Conservation (phyloP, 2,329 filamentous ascomycete genomes). For the Penicillium italicum region DNA sequence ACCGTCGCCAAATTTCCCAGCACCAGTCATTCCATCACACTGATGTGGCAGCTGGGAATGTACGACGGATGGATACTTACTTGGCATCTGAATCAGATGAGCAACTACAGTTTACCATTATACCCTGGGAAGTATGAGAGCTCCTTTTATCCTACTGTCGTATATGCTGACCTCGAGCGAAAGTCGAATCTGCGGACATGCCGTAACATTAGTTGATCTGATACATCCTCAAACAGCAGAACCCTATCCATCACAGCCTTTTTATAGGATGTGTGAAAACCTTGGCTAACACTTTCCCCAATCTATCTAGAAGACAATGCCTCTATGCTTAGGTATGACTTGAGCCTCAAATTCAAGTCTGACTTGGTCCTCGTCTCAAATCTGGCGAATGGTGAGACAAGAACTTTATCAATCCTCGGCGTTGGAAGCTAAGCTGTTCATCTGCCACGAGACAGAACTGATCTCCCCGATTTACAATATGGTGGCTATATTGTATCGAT, state of each 20-base stretch:
- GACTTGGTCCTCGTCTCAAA: not conserved
- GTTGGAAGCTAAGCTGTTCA: not conserved
- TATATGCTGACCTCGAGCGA: not conserved
- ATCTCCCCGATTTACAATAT: not conserved
- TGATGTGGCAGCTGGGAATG: not conserved
- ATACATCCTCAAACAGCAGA: not conserved
- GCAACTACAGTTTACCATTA: not conserved
- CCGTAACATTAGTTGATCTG: not conserved
- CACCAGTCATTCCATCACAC: not conserved
- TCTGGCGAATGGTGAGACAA: not conserved
- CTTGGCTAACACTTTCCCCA: not conserved
- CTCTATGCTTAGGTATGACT: not conserved
- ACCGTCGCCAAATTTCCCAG: not conserved
- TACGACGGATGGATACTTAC: not conserved
- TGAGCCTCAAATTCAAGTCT: not conserved
- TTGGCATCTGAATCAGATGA: not conserved
- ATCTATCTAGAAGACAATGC: not conserved
- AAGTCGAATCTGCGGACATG: not conserved
- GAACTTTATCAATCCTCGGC: not conserved
- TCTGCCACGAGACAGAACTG: too few relatives aligned
- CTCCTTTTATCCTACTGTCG: not conserved
- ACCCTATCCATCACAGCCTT: not conserved
- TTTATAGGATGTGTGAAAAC: not conserved
- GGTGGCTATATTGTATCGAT: not conserved
- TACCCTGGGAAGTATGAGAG: not conserved